Base-by-base conservation (phyloP, 2,329 filamentous ascomycete species). In the Sporothrix protearum region DNA sequence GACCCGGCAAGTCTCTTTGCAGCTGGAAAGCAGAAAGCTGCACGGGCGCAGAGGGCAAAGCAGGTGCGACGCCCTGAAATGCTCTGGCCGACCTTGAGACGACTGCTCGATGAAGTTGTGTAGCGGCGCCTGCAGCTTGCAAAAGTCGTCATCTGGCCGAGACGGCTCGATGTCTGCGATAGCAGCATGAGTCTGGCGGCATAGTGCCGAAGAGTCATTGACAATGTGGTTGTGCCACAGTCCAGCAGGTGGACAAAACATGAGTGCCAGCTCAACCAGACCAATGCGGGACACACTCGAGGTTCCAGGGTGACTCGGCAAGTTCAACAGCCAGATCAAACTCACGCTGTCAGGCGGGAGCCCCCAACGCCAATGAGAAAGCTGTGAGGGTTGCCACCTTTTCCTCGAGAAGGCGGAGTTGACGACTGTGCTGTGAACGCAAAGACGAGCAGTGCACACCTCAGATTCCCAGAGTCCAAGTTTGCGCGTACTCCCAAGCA, bases 381-480 rank as follows among this genome's bases (percentile, higher is more conserved):
- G 49, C 78, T 81, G 73, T 78, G 80, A 19, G 83, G 0, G 66
- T 70, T 2, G 79, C 77, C 0, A 82, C 79, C 45, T 82, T 75
- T 47, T 80, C 77, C 69, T 83, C 82, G 16, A 84, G 75, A 0
- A 82, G 76, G 79, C 78, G 8, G 81, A 83, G 61, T 80, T 78
- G 1, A 78, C 71, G 7, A 82, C 77, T 4, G 76, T 75, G 3
- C 75, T 70, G 33, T 83, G 80, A 0, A 79, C 80, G 14, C 82
- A 71, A 7, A 82, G 59, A 7, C 75, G 72, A 83, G 80, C 0
- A 83, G 55, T 4, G 69, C 69, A 22, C 10, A 72, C 36, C 16
- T 72, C 57, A 10, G n/a, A 49, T 2, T 71, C 51, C 73, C 73
- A 73, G 1, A 68, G 2, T 9, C 33, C 73, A 8, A 9, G 2